phyloP scores from a whole-genome alignment of 495 filamentous ascomycete genomes.

The Aspergillus nanangensis region DNA sequence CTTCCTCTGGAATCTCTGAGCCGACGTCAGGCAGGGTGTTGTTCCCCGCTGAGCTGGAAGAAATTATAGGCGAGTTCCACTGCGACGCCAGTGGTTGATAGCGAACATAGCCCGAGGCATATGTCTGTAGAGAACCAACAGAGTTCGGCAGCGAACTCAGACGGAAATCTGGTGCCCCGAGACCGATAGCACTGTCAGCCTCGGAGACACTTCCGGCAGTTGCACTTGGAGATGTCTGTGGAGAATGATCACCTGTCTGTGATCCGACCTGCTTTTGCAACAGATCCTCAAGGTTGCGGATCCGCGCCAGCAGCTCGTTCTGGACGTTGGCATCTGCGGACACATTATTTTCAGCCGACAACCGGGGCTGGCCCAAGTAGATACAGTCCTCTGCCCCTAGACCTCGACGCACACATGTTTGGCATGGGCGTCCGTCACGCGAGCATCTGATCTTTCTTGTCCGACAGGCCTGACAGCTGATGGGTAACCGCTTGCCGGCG shows the following conservation, averaged over 20 bases:
- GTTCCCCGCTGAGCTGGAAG: constrained; percentile 18
- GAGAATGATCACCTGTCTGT: constrained; percentile 23
- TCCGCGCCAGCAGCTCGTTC: constrained; percentile 31
- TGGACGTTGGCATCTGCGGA: constrained; percentile 24
- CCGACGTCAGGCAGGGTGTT: constrained; percentile 26
- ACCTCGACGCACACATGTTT: constrained; percentile 37
- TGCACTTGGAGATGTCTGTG: constrained; percentile 25
- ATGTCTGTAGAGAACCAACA: constrained; percentile 30
- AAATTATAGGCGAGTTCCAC: constrained; percentile 30
- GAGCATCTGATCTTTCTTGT: constrained; percentile 38
- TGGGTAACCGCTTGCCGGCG: constrained; percentile 34
- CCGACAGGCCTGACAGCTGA: constrained; percentile 40
- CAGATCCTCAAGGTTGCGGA: constrained; percentile 34
- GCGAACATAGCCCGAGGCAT: constrained; percentile 35
- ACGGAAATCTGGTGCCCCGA: constrained; percentile 14
- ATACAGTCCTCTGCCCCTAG: constrained; percentile 39
- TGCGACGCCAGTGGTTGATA: constrained; percentile 35
- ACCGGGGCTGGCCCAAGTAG: constrained; percentile 36
- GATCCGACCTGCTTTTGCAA: constrained; percentile 30
- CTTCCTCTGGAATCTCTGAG: constrained; percentile 30
- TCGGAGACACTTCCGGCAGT: constrained; percentile 28
- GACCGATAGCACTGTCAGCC: constrained; percentile 17
- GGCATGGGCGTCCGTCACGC: constrained; percentile 37
- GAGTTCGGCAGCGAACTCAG: constrained; percentile 17
- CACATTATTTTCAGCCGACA: constrained; percentile 29